Conservation (phyloP, 1,139 yeast species). For the Nakaseomyces uthaithaninus region DNA sequence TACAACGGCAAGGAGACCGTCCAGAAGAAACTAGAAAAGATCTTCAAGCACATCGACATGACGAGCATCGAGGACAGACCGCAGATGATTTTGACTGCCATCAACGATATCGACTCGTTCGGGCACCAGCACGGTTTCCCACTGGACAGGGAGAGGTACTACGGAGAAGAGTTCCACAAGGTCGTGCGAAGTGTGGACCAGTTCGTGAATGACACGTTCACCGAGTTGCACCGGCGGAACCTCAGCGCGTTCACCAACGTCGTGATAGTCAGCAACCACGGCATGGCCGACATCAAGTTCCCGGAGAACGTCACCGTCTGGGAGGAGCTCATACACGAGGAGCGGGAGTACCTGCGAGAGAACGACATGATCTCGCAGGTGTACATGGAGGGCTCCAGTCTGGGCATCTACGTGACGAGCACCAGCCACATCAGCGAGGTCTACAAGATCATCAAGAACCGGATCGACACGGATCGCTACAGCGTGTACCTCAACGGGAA, state of each 20-base stretch:
- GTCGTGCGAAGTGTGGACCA: conserved; percentile 54
- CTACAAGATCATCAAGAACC: conserved; percentile 12
- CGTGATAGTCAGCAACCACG: conserved; percentile 80
- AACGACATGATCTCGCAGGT: conserved; percentile 7
- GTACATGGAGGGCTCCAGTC: conserved; percentile 8
- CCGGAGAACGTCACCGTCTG: conserved; percentile 6
- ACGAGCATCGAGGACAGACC: conserved; percentile 48
- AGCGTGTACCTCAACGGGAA: conserved; percentile 48
- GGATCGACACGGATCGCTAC: conserved; percentile 32
- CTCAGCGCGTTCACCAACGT: conserved; percentile 61
- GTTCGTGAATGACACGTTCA: conserved; percentile 44
- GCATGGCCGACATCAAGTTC: conserved; percentile 42
- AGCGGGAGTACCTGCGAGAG: conserved; percentile 7
- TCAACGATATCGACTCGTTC: conserved; percentile 67
- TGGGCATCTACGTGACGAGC: conserved; percentile 3
- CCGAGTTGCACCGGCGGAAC: conserved; percentile 46
- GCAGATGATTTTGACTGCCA: conserved; percentile 69
- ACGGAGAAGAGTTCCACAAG: conserved; percentile 35
- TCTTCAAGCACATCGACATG: conserved; percentile 61
- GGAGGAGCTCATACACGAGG: conserved; percentile 9
- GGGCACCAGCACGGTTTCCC: conserved; percentile 61
- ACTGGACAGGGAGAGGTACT: conserved; percentile 38
- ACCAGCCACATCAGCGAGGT: conserved; percentile 11
- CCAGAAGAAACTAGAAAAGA: conserved; percentile 46
- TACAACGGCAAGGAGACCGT: conserved; percentile 60